Conservation (phyloP, 2,329 filamentous ascomycete species). For the Trichoderma brevicompactum region DNA sequence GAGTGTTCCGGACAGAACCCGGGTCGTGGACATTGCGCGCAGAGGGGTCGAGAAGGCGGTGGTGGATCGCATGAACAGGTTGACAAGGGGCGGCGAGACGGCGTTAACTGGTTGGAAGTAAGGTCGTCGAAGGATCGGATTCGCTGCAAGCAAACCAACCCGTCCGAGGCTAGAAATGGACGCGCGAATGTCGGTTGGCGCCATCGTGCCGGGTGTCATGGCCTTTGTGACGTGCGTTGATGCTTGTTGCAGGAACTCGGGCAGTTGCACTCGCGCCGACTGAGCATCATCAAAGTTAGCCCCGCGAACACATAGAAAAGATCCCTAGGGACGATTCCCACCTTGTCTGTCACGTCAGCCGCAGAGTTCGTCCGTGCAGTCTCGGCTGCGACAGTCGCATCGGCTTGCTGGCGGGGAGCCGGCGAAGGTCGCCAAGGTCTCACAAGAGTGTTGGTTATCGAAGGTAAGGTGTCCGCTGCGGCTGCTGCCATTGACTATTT, state of each 20-base stretch:
- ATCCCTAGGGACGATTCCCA: not conserved
- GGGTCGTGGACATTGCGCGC: constrained; percentile 33
- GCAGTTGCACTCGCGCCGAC: constrained; percentile 33
- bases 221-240: constrained; percentile 14
- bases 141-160: constrained; percentile 40
- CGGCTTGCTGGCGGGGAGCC: constrained; percentile 28
- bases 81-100: constrained; percentile 33
- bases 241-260: constrained; percentile 39
- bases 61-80: constrained; percentile 36
- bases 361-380: constrained; percentile 27
- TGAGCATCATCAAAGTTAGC: constrained; percentile 30
- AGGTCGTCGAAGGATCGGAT: constrained; percentile 37
- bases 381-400: constrained; percentile 23
- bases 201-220: not conserved
- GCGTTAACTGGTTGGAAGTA: constrained; percentile 35
- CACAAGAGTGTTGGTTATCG: constrained; percentile 48
- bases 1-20: constrained; percentile 13
- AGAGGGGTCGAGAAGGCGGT: constrained; percentile 33
- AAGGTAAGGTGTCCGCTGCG: constrained; percentile 52
- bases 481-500: constrained; percentile 45
- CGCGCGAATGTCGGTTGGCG: constrained; percentile 15
- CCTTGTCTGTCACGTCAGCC: constrained; percentile 22
- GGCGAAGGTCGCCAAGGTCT: constrained; percentile 41
- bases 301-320: not conserved
- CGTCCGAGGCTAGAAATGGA: constrained; percentile 36